Percentiles rank a stretch among this genome's conserved stretches.
Evolutionary conservation across 164 flowering plant genomes (phyloP).

Genomic region (Berberis thunbergii): DNA sequence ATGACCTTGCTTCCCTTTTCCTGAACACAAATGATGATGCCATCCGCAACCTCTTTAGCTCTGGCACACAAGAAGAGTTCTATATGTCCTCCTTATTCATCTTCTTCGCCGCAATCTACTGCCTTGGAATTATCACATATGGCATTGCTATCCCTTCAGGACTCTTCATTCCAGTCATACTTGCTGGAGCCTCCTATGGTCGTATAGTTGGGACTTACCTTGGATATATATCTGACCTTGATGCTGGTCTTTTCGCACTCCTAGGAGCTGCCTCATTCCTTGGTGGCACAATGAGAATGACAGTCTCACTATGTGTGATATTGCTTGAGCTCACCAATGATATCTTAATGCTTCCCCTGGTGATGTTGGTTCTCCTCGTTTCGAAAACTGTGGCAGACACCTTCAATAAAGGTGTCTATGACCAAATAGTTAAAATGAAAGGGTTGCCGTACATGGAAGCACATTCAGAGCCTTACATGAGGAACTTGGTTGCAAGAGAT

Average conservation of each 20-base stretch:
- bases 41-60: constrained; percentile 65
- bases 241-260: constrained; percentile 65
- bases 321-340: constrained; percentile 87
- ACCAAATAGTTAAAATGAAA: constrained; percentile 80
- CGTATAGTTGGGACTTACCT: constrained; percentile 60
- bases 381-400: constrained; percentile 87
- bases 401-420: constrained; percentile 87
- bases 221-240: constrained; percentile 49
- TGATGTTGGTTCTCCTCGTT: constrained; percentile 88
- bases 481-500: constrained; percentile 66
- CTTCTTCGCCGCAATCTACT: constrained; percentile 54
- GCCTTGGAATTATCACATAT: constrained; percentile 75
- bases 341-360: constrained; percentile 74
- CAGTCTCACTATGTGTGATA: constrained; percentile 88
- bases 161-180: constrained; percentile 91
- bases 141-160: constrained; percentile 94
- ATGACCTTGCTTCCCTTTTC: constrained; percentile 85
- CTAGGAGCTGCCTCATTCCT: constrained; percentile 96
- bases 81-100: constrained; percentile 37
- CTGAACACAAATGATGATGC: constrained; percentile 90
- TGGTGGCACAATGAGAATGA: constrained; percentile 98
- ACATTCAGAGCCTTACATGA: constrained; percentile 94
- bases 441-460: constrained; percentile 88
- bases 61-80: constrained; percentile 42
- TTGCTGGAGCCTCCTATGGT: constrained; percentile 89